Evolutionary conservation across 2,329 filamentous ascomycete genomes (phyloP), one percentile per base, ranked within the genome.

Genomic region (Ceratocystis huliohia): DNA sequence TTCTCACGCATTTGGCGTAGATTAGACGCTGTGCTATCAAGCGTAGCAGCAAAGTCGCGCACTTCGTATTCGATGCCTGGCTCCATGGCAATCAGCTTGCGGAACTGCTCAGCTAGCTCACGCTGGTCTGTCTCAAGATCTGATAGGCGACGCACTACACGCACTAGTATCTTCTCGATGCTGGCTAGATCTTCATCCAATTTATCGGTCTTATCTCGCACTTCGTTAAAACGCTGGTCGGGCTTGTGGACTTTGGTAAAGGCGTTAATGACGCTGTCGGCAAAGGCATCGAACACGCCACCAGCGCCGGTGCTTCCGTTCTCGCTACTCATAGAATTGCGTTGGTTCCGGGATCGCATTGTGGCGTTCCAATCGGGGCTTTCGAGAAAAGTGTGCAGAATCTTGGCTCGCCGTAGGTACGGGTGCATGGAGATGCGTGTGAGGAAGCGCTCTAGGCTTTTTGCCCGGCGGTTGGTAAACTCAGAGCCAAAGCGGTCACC

Each of bases 231-330:
- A 41, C 94, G 88, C 71, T 89, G 88, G 76, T 99, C 94, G 5
- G 92, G 89, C 75, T 95, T 96, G 79, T 97, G 89, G 1, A 96
- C 88, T 76, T 97, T 99, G 61, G 89, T 92, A 73, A 99, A 99
- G 48, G 91, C 93, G 74, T 97, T 97, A 75, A 99, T 88, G 74
- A 97, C 95, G 45, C 89, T 95, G 75, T 99, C 94, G 50, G 94
- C 91, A 73, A 97, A 91, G 72, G 89, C 92, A 74, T 99, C 94
- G 71, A 99, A 94, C 56, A 97, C 90, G 48, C 91, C 87, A 13
- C 82, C 81, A 4, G 66, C 66, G 15, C 63, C 44, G 1, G 25
- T 28, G 72, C 74, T 71, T 71, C 76, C 73, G 70, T 80, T 71
- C 70, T 82, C 72, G 74, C 76, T 76, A 33, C 76, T 71, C 57